Evolutionary conservation across 306 rosid species (phyloP), one percentile per base, ranked within the genome.

Genomic region (Prunus armeniaca): DNA sequence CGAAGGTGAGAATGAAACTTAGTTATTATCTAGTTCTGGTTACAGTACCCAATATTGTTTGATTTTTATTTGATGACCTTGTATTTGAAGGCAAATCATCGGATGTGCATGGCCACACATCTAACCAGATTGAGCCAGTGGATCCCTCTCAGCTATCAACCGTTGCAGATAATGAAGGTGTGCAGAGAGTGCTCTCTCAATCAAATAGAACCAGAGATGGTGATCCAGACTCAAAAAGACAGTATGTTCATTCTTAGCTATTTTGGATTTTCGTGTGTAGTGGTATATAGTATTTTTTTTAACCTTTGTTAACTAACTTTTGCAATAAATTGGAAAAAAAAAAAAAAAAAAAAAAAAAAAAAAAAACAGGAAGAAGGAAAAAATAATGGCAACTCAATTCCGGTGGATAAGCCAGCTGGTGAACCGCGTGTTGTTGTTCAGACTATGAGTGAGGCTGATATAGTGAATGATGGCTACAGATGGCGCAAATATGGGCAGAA

Each of bases 401-500:
- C 60, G 25, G 79, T 58, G 74, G 89, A 84, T 70, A 83, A 85
- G 87, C 73, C 88, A 81, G 80, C 68, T 73, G 74, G 82, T 73
- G 94, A 82, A 68, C 66, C 87, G 11, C 93, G 91, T 69, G 25
- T 78, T 72, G 91, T 93, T 65, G 91, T 91, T 86, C 89, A 86
- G 75, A 89, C 91, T 73, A 71, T 60, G 66, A 91, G 97, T 77
- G 95, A 89, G 88, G 89, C 87, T 81, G 98, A 90, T 86, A 73
- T 86, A 71, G 90, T 94, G 67, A 86, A 85, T 77, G 98, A 94
- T 69, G 98, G 98, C 73, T 86, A 86, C 81, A 91, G 96, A 74
- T 94, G 98, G 98, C 94, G 97, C 71, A 94, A 94, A 86, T 94
- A 94, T 22, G 98, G 98, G 78, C 98, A 92, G 85, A 94, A 94